These are phyloP conservation scores for Fagus crenata DNA, from an alignment of 306 rosid species.

Conservation along the genomic window DNA sequence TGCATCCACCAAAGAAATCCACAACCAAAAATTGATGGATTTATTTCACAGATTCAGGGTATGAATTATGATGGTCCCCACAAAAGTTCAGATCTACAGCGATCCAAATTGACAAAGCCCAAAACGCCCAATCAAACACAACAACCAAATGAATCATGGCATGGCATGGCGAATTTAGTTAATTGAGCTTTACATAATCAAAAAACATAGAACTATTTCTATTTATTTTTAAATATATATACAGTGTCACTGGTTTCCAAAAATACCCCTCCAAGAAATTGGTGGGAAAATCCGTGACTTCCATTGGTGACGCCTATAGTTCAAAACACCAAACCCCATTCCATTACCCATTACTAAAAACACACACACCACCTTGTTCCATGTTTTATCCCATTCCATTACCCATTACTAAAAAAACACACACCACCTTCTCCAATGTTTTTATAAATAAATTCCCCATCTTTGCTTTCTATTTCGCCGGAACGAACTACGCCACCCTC, in stretches of 20 bases:
- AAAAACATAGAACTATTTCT: too few relatives aligned
- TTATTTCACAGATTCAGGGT: background rate
- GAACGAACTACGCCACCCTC: background rate
- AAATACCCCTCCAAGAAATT: conserved; percentile 33
- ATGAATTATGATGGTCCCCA: background rate
- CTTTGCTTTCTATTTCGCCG: too few relatives aligned
- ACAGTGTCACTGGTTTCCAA: conserved; percentile 17
- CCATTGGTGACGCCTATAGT: conserved; percentile 21
- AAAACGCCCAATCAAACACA: background rate
- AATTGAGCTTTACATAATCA: background rate
- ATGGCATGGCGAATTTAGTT: too few relatives aligned
- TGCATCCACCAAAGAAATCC: background rate
- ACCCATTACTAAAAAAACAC: background rate
- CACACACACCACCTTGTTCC: too few relatives aligned
- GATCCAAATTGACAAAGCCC: background rate
- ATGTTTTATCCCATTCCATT: too few relatives aligned
- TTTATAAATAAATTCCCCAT: too few relatives aligned
- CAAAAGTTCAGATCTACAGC: background rate
- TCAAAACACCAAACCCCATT: background rate
- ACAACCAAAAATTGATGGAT: background rate
- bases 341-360: too few relatives aligned
- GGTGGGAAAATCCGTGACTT: conserved; percentile 31
- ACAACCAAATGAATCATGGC: background rate
- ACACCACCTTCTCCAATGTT: background rate
- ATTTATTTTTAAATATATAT: too few relatives aligned